Evolutionary conservation across 1,284 basidiomycete genomes (phyloP).

Genomic region (Peniophora sp.): DNA sequence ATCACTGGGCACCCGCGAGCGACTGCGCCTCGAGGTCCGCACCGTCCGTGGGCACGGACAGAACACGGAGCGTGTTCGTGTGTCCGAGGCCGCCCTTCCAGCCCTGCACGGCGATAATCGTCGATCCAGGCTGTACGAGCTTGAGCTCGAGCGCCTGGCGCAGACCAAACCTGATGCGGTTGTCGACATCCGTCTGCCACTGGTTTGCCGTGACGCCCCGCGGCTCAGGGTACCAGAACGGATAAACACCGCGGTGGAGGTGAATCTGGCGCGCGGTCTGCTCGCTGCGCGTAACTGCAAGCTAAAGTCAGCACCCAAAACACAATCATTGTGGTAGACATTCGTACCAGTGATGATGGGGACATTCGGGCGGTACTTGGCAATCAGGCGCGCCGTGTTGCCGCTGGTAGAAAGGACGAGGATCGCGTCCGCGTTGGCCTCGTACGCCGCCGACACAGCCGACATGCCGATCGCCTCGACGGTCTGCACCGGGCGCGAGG

Average conservation of each 20-base stretch:
- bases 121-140: constrained; percentile 85
- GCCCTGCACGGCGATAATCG: constrained; percentile 93
- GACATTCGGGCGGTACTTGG: constrained; percentile 92
- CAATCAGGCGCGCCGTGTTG: constrained; percentile 92
- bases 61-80: constrained; percentile 76
- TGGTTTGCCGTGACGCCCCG: constrained; percentile 81
- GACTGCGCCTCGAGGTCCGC: constrained; percentile 79
- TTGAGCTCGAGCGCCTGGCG: constrained; percentile 82
- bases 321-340: neutral
- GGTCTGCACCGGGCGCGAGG: constrained; percentile 83
- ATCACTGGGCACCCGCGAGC: constrained; percentile 26
- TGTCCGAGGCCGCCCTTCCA: constrained; percentile 98
- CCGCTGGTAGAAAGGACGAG: constrained; percentile 96
- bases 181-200: constrained; percentile 98
- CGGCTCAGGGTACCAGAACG: constrained; percentile 93
- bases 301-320: constrained; percentile 4
- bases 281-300: constrained; percentile 86
- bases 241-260: constrained; percentile 95
- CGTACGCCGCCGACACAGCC: constrained; percentile 88
- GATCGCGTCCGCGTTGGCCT: constrained; percentile 92
- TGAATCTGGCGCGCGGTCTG: constrained; percentile 97
- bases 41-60: constrained; percentile 79
- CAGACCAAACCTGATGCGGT: constrained; percentile 87
- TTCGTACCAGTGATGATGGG: constrained; percentile 87
- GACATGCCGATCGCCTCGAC: constrained; percentile 92